A percentile compares a stretch with the other conserved stretches of the same genome.
Evolutionary conservation across 257 asterid species (phyloP).

Genomic region (Buddleja alternifolia): DNA sequence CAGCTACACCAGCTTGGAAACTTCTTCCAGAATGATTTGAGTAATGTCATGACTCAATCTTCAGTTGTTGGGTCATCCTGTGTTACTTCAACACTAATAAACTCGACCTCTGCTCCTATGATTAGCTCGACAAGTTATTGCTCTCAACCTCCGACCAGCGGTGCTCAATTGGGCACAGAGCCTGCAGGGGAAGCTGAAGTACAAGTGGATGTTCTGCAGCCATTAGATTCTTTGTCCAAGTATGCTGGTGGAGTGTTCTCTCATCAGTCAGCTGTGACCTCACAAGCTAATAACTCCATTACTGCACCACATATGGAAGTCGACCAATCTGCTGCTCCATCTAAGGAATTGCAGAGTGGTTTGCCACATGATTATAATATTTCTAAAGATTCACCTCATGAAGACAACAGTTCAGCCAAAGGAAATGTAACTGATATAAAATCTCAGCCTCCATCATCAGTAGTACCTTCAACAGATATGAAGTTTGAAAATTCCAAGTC

Average conservation of each 20-base stretch:
- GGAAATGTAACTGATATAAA: constrained; percentile 43
- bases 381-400: constrained; percentile 36
- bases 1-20: constrained; percentile 59
- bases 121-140: constrained; percentile 72
- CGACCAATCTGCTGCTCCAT: constrained; percentile 29
- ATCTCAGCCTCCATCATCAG: constrained; percentile 48
- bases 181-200: constrained; percentile 44
- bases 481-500: constrained; percentile 56
- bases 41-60: constrained; percentile 78
- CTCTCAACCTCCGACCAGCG: constrained; percentile 51
- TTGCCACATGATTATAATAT: constrained; percentile 40
- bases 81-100: constrained; percentile 71
- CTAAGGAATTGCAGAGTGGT: constrained; percentile 41
- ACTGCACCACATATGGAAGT: constrained; percentile 41
- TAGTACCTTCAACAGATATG: constrained; percentile 43
- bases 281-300: constrained; percentile 41
- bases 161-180: constrained; percentile 36
- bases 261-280: constrained; percentile 39
- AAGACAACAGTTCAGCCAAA: constrained; percentile 41
- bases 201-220: constrained; percentile 39
- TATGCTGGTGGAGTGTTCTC: constrained; percentile 37
- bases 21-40: constrained; percentile 68
- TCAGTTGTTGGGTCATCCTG: constrained; percentile 75
- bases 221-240: constrained; percentile 44
- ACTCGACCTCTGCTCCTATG: constrained; percentile 75